Percentiles rank a stretch among this genome's conserved stretches.
Conservation (phyloP, 805 yeast genomes). For the Scheffersomyces coipomensis region DNA sequence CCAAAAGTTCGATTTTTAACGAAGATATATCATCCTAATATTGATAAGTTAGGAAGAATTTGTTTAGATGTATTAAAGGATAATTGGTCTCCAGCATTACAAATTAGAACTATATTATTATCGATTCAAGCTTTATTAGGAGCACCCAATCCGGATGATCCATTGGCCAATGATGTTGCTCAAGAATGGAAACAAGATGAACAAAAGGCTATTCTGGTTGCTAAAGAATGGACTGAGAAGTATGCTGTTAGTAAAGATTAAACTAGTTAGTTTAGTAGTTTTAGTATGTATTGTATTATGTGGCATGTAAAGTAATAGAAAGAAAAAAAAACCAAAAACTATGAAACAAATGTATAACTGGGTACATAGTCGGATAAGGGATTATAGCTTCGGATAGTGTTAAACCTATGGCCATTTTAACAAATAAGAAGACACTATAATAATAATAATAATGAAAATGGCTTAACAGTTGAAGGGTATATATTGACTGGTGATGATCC, state of each 20-base stretch:
- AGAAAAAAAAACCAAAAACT: not conserved
- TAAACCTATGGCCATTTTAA: too few relatives aligned
- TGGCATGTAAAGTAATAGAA: not conserved
- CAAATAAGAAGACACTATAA: too few relatives aligned
- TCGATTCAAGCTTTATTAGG: constrained; percentile 92
- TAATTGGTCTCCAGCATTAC: constrained; percentile 98
- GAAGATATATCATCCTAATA: constrained; percentile 93
- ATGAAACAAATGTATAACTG: not conserved
- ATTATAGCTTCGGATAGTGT: too few relatives aligned
- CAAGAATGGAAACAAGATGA: constrained; percentile 93
- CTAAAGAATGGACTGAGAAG: constrained; percentile 68
- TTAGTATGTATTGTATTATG: not conserved
- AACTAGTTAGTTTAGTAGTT: constrained; percentile 4
- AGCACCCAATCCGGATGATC: constrained; percentile 98
- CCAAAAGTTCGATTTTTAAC: constrained; percentile 94
- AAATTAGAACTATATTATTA: constrained; percentile 85
- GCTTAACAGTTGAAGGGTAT: too few relatives aligned
- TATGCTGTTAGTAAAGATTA: constrained; percentile 42
- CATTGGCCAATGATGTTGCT: constrained; percentile 96
- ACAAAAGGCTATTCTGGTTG: constrained; percentile 74
- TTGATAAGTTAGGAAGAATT: constrained; percentile 91
- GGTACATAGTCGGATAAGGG: too few relatives aligned
- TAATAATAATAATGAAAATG: too few relatives aligned
- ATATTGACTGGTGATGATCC: too few relatives aligned
- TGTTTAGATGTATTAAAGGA: constrained; percentile 92